Evolutionary conservation across 352 stramenopile genomes (phyloP), one percentile per base, ranked within the genome.

Genomic region (Globisporangium nodosum): DNA sequence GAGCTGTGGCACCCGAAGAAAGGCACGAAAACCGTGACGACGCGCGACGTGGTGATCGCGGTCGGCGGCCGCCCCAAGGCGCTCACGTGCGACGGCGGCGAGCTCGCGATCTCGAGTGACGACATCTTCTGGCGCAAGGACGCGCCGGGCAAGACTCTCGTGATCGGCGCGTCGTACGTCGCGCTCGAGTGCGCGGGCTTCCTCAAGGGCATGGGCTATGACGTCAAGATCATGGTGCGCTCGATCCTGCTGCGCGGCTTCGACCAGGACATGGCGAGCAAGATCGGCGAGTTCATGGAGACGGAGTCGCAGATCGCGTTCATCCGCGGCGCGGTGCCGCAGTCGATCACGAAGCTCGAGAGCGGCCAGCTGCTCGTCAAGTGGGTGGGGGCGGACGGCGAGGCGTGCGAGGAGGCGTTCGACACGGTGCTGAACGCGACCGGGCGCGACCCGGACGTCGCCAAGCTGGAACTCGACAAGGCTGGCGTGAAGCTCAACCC

Each of bases 181-280:
- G 93, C 91, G 55, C 86, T 99, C 21, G 97, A 99, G 76, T 99
- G 96, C 62, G 97, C 96, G 33, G 97, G 97, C 33, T 99, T 99
- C 67, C 68, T 99, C 40, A 93, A 90, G 37, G 94, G 93, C 58
- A 85, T 99, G 65, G 96, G 96, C 51, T 97, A 94, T 66, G 93
- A 98, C 69, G 94, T 98, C 18, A 98, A 96, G 55, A 83, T 99
- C 52, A 98, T 98, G 67, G 96, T 99, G 15, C 90, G 97, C 49
- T 98, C 91, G 24, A 98, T 99, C 56, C 73, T 99, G 20, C 78
- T 99, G 47, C 89, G 97, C 62, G 92, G 96, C 31, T 99, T 99
- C 70, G 97, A 99, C 82, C 75, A 97, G 55, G 95, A 99, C 68
- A 98, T 97, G 70, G 92, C 90, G 33, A 86, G 94, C 27, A 88